These are phyloP conservation scores for Chrysochromulina tobinii DNA, from an alignment of 78 protist genomes.

Conservation along the genomic window DNA sequence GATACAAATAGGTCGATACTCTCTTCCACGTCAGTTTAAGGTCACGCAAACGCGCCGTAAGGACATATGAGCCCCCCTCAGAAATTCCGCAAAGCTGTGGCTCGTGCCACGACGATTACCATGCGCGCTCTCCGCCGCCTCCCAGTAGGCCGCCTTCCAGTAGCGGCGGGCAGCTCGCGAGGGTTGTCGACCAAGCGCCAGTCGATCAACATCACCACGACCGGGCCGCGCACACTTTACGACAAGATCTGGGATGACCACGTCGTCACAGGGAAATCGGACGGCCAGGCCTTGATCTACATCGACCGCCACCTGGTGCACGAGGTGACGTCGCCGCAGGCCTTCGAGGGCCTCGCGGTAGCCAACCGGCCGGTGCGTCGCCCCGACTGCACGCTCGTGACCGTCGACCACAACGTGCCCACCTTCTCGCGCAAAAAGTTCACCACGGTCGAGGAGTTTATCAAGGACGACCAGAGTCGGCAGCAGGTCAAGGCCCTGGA, in stretches of 20 bases:
- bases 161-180: too few species aligned
- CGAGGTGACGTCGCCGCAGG: constrained; percentile 69
- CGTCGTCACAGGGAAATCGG: constrained; percentile 33
- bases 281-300: constrained; percentile 57
- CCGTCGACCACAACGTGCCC: constrained; percentile 64
- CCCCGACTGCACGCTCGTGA: not conserved
- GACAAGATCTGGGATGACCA: constrained; percentile 65
- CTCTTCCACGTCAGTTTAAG: too few species aligned
- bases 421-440: constrained; percentile 49
- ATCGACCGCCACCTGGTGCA: constrained; percentile 56
- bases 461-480: constrained; percentile 48
- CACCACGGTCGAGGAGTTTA: not conserved
- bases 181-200: too few species aligned
- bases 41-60: too few species aligned
- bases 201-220: too few species aligned
- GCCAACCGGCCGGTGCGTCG: constrained; percentile 47
- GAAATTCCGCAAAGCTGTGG: too few species aligned
- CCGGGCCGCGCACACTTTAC: constrained; percentile 52
- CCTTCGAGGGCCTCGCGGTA: constrained; percentile 56
- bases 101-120: too few species aligned
- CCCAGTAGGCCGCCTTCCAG: too few species aligned
- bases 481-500: constrained; percentile 48
- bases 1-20: too few species aligned
- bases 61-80: too few species aligned
- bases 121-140: too few species aligned